Conservation (phyloP, 1,284 basidiomycete species). For the Cutaneotrichosporon dermatis region DNA sequence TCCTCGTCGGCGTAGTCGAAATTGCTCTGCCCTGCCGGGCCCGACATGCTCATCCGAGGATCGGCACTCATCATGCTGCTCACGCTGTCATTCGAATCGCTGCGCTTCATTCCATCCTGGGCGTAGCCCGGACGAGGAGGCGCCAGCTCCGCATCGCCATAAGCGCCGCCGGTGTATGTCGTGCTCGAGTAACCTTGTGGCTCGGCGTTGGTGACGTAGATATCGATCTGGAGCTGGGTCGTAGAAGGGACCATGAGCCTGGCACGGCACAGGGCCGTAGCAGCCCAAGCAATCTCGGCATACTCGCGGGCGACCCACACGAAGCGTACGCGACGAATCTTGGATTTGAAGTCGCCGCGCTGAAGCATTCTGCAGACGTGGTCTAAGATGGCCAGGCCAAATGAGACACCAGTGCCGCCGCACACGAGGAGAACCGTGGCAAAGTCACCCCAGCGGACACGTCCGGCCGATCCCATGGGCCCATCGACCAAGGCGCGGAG, state of each 20-base stretch:
- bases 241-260: constrained; percentile 59
- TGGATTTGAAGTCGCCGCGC: constrained; percentile 50
- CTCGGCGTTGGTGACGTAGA: constrained; percentile 65
- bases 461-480: constrained; percentile 68
- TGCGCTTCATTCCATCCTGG: constrained; percentile 22
- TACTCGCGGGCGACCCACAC: constrained; percentile 81
- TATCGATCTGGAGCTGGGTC: constrained; percentile 63
- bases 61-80: constrained; percentile 11
- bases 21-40: constrained; percentile 47
- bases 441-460: constrained; percentile 63
- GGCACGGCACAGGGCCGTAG: constrained; percentile 64
- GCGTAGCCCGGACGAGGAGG: constrained; percentile 53
- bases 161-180: neutral
- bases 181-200: constrained; percentile 5
- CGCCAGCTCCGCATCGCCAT: constrained; percentile 15
- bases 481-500: constrained; percentile 67
- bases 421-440: constrained; percentile 66
- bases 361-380: constrained; percentile 63
- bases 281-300: constrained; percentile 78
- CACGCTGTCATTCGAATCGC: constrained; percentile 43
- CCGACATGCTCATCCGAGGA: constrained; percentile 26
- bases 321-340: constrained; percentile 64
- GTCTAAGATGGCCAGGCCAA: constrained; percentile 68
- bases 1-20: constrained; percentile 42
- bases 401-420: constrained; percentile 76